Evolutionary conservation across 208 protist species (phyloP), one percentile per base, ranked within the genome.

Genomic region (Endotrypanum monterogeii): DNA sequence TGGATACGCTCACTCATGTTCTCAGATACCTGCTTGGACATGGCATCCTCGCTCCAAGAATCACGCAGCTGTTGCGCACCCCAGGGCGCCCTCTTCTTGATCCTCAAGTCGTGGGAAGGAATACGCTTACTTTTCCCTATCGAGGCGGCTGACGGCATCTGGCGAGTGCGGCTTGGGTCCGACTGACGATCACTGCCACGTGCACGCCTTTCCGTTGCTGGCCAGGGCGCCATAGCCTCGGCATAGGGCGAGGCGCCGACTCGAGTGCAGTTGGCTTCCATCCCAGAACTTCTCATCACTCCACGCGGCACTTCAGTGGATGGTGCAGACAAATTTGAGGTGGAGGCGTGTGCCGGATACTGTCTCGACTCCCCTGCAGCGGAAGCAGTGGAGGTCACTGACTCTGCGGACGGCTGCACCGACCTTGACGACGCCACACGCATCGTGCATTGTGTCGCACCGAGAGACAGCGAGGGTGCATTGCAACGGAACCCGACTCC

Each of bases 41-140:
- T 96, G 48, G 92, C 92, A 52, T 96, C 92, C 67, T 86, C 76
- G 67, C 87, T 92, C 89, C 92, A 96, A 52, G 86, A 88, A 65
- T 96, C 92, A 30, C 92, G 89, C 39, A 96, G 81, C 85, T 96
- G 89, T 63, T 89, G 87, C 57, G 81, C 83, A 8, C 92, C 92
- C 90, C 92, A 96, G 65, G 92, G 92, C 4, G 84, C 87, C 46
- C 80, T 82, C 56, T 73, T 78, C 58, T 81, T 85, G 8, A 93
- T 84, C 69, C 90, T 94, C 35, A 93, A 54, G 4, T 25, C 18
- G 3, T 20, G 18, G 46, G 1, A 51, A 23, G 57, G 46, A 0
- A 25, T 44, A 56, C 65, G 78, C 44, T 69, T 70, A 51, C 72
- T 77, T 50, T 78, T 77, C 41, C 70, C 71, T n/a, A 71, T 28